A percentile compares a stretch with the other conserved stretches of the same genome.
phyloP scores from a whole-genome alignment of 345 rosid species.

The Geranium brycei region DNA sequence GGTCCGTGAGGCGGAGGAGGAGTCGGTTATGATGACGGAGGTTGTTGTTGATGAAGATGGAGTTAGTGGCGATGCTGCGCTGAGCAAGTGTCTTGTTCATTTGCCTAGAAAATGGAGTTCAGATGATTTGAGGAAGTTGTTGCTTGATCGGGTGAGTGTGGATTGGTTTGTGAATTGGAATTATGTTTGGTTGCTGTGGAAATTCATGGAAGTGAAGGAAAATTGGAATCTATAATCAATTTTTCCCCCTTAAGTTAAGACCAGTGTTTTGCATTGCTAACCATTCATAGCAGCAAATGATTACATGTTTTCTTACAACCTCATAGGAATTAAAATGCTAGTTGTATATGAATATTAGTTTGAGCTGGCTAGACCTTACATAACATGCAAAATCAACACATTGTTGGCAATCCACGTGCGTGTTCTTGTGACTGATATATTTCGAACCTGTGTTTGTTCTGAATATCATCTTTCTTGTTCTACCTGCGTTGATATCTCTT shows the following conservation, averaged over 20 bases:
- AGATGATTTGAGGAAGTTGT: conserved; percentile 46
- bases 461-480: too few relatives aligned
- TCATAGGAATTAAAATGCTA: too few relatives aligned
- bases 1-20: conserved; percentile 21
- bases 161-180: background rate
- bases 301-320: too few relatives aligned
- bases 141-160: conserved; percentile 42
- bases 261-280: too few relatives aligned
- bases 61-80: conserved; percentile 25
- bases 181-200: background rate
- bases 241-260: too few relatives aligned
- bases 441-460: too few relatives aligned
- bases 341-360: too few relatives aligned
- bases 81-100: conserved; percentile 73
- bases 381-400: too few relatives aligned
- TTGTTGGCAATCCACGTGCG: too few relatives aligned
- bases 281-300: too few relatives aligned
- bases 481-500: background rate
- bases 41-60: conserved; percentile 24
- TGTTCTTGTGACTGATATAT: too few relatives aligned
- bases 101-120: conserved; percentile 60
- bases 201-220: background rate
- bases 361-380: too few relatives aligned
- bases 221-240: background rate
- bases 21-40: conserved; percentile 49